Base-by-base conservation (phyloP, 2,329 filamentous ascomycete species). In the Podosphaera leucotricha region DNA sequence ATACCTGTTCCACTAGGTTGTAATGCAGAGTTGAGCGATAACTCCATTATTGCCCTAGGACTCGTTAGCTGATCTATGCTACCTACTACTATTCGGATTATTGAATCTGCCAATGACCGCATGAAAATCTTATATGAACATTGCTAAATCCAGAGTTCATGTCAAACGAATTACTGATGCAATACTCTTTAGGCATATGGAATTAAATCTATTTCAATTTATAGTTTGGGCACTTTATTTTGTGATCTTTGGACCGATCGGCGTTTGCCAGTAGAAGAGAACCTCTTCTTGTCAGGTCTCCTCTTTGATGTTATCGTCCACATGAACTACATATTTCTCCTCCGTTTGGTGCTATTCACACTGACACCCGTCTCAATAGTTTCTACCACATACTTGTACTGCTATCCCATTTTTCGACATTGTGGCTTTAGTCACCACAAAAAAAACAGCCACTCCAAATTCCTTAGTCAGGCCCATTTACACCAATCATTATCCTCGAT, bases 401-500 rank as follows among this genome's bases (percentile, higher is more conserved):
- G 87, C 35, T 95, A 92, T 58, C 86, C 90, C 7, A 56, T 82
- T 52, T 78, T 93, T 56, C 70, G 75, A 51, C 71, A 72, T 55
- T 95, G 86, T 65, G 75, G 71, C 33, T 95, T 94, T 61, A 83
- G 86, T 10, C 47, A 56, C 42, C 54, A 56, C 46, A 46, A 52
- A n/a, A 42, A 49, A 16, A 46, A 53, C 48, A 46, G 49, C 8
- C 41, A 39, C 33, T 45, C 49, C 36, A 50, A 53, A 45, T 58
- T 52, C 43, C 26, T 51, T 41, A 54, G 50, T 33, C 56, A 53
- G 11, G 41, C 53, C 24, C 47, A 52, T 49, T 38, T 49, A 46
- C 46, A 54, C 45, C 42, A 47, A 6, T 48, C 50, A 21, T 50
- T 51, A 41, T 7, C 46, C 51, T 53, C 53, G 47, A 38, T 55